Base-by-base conservation (phyloP, 2,329 filamentous ascomycete genomes). In the Zasmidium cellare region DNA sequence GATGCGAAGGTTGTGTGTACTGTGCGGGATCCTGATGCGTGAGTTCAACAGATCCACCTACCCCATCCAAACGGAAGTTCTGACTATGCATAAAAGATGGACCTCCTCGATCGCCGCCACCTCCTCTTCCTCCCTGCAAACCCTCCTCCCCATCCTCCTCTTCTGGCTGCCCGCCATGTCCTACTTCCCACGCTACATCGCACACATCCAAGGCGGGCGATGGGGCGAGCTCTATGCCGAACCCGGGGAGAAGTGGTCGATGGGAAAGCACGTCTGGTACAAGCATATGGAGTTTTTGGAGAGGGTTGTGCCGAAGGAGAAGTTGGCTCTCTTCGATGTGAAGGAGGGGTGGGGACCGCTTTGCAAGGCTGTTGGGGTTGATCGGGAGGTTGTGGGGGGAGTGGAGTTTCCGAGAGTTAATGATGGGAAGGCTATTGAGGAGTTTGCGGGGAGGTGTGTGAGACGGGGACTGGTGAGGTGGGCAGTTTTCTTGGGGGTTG, bases 1-100 rank as follows among this genome's bases (percentile, higher is more conserved):
- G 61, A 70, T 0, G 74, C 73, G 5, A 74, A 75, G 51, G 66
- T 75, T 48, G 70, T 75, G 20, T 59, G 73, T 19, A 70, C 64
- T 3, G 59, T 59, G 7, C 64, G 74, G 9, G 65, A 69, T 25
- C 28, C 18, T 7, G 46, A 49, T 31, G 47, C 38, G 12, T 58
- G 38, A 41, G 46, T 49, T 20, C 11, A 28, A 28, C n/a, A n/a
- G n/a, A n/a, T n/a, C n/a, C n/a, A n/a, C n/a, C n/a, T n/a, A n/a
- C n/a, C n/a, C n/a, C n/a, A n/a, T n/a, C n/a, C n/a, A n/a, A n/a
- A n/a, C n/a, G n/a, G n/a, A n/a, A n/a, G n/a, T n/a, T n/a, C n/a
- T n/a, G n/a, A 41, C n/a, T 45, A n/a, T n/a, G n/a, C n/a, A 35
- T 22, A 18, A n/a, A 18, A 50, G 47, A 9, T 51, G 48, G 48